Percentiles rank a stretch among this genome's conserved stretches.
Conservation (phyloP, 306 rosid genomes). For the Urtica urens region DNA sequence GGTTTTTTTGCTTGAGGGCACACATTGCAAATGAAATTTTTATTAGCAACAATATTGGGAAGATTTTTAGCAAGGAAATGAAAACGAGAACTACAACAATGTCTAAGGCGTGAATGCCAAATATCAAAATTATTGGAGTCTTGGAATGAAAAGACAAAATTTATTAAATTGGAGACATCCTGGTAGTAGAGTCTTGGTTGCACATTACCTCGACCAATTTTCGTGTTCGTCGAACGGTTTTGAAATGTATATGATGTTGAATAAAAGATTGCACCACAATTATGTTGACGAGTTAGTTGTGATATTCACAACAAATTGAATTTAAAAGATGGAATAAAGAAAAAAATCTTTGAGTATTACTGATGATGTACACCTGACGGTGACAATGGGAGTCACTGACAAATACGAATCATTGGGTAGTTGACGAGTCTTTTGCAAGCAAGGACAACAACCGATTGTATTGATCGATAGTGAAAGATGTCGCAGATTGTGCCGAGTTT, state of each 20-base stretch:
- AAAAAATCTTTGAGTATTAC: background rate
- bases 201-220: too few relatives aligned
- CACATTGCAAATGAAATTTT: too few relatives aligned
- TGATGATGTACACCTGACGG: too few relatives aligned
- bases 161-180: background rate
- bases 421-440: background rate
- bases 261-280: too few relatives aligned
- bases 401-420: background rate
- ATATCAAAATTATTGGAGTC: background rate
- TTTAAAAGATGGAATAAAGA: too few relatives aligned
- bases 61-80: background rate
- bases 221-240: background rate
- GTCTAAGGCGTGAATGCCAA: background rate
- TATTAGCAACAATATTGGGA: conserved; percentile 1
- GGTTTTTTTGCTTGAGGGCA: background rate
- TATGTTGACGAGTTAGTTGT: too few relatives aligned
- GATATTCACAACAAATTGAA: too few relatives aligned
- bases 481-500: too few relatives aligned
- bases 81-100: background rate
- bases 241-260: background rate
- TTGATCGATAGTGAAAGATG: conserved; percentile 1
- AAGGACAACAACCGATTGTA: background rate
- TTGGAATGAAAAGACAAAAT: background rate
- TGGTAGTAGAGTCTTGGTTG: too few relatives aligned
- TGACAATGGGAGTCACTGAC: background rate